Base-by-base conservation (phyloP, 2,329 filamentous ascomycete genomes). In the Periglandula ipomoeae region DNA sequence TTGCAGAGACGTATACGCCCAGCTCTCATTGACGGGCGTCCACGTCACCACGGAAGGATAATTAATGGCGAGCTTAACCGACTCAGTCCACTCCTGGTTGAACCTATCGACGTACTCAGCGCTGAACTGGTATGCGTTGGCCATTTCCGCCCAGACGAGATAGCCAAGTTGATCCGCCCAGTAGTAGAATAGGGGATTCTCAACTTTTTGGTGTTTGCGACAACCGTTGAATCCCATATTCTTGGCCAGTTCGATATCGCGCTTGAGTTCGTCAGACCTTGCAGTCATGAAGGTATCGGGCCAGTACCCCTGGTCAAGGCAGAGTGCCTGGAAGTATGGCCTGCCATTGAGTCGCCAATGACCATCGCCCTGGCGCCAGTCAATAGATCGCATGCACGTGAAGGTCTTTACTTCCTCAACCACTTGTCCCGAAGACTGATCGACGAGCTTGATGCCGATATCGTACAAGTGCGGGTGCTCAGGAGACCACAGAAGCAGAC, bases 291-390 rank as follows among this genome's bases (percentile, higher is more conserved):
- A 73, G 0, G 78, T 80, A 3, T 73, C 66, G 1, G 76, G 77
- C 79, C 79, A 82, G 65, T 82, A 82, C 38, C 79, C 79, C 61
- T 82, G 79, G 60, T 82, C 79, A 10, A 83, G 70, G 44, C 73
- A 71, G 1, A 82, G 65, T 11, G 75, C 72, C 58, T 82, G 79
- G 67, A 83, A 83, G 54, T 78, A 73, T 2, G 79, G 78, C 48
- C 66, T 69, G 50, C 70, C 72, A 58, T 83, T 82, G 20, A 82
- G 70, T 6, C 75, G 69, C 68, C 84, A 79, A 0, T 77, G 75
- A 0, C 76, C 71, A 52, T 82, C 76, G 2, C 75, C 76, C 8
- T 62, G 69, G 17, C 67, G 72, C 81, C 81, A 85, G 51, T 76
- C 67, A 7, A 82, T 66, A 10, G 70, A 76, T 17, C 79, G 73